Evolutionary conservation across 164 flowering plant species (phyloP), one percentile per base, ranked within the genome.

Genomic region (Dillenia suffruticosa): DNA sequence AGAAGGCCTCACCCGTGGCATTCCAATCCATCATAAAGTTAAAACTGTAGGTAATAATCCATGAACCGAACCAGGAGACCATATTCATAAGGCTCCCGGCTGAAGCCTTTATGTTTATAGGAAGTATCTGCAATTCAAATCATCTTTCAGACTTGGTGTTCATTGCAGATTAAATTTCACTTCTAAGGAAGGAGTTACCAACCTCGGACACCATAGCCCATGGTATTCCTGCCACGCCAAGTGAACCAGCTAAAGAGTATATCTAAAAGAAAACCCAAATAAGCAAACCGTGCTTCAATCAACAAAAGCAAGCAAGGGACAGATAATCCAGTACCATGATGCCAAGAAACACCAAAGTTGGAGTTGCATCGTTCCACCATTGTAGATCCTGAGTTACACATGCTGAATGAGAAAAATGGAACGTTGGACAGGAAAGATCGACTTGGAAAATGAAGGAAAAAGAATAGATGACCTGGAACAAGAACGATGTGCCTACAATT

Each of bases 181-280:
- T 1, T 1, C 22, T 1, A 19, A 19, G 22, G 1, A 19, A 19
- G 1, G 22, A 19, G 10, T 19, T 22, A 53, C 64, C 3, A 70
- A 78, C 97, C 92, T 90, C 94, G 3, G 97, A 90, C 97, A 90
- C 86, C 65, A 90, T 84, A 55, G 88, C 86, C 97, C 97, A 90
- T 8, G 97, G 95, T 58, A 90, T 86, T 40, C 81, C 94, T 73
- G 89, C 92, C 89, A 90, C 75, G 67, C 97, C 97, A 45, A 90
- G 57, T 51, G 94, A 79, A 74, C 83, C 88, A 9, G 86, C 82
- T 64, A 88, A 90, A 11, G 80, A 76, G 51, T 61, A 88, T 17
- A 83, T 60, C 96, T 87, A 59, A 19, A 62, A 8, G 19, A 13
- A 59, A 6, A 19, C 22, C 22, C 22, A 19, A 19, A 19, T 19